A percentile compares a stretch with the other conserved stretches of the same genome.
Conservation (phyloP, 2,329 filamentous ascomycete genomes). For the Hypomyces perniciosus region DNA sequence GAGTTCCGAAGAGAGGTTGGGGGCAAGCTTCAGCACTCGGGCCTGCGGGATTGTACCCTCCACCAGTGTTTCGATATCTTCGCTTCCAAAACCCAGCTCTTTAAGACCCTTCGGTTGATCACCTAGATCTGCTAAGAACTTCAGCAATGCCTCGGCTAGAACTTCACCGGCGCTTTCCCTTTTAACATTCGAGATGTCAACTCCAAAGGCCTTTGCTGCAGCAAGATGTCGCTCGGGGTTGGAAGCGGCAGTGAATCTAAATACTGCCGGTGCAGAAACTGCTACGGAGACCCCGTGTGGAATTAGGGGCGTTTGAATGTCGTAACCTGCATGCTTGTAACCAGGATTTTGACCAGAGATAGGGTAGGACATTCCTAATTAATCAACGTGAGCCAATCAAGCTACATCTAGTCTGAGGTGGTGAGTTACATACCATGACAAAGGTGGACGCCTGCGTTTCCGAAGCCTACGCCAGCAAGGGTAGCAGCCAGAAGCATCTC, state of each 20-base stretch:
- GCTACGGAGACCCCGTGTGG: slow-evolving; percentile 95
- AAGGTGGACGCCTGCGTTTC: slow-evolving; percentile 90
- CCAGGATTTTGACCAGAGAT: slow-evolving; percentile 90
- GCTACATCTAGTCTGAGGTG: neutral
- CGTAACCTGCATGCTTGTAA: slow-evolving; percentile 85
- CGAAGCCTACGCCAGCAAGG: slow-evolving; percentile 90
- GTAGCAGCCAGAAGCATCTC: slow-evolving; percentile 96
- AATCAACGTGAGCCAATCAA: neutral
- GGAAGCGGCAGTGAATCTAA: slow-evolving; percentile 83
- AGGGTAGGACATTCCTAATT: slow-evolving; percentile 84
- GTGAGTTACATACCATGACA: slow-evolving; percentile 46
- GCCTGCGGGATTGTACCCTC: slow-evolving; percentile 93
- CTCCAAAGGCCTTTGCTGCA: slow-evolving; percentile 84
- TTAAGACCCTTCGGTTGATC: slow-evolving; percentile 87
- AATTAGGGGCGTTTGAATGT: slow-evolving; percentile 71
- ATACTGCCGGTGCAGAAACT: slow-evolving; percentile 87
- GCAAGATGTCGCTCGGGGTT: slow-evolving; percentile 89
- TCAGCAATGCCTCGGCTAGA: slow-evolving; percentile 71
- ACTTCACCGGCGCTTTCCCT: slow-evolving; percentile 85
- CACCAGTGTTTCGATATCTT: slow-evolving; percentile 75
- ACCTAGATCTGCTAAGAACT: slow-evolving; percentile 76
- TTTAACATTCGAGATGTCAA: slow-evolving; percentile 83
- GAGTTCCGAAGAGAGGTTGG: slow-evolving; percentile 66
- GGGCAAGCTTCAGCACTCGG: slow-evolving; percentile 85
- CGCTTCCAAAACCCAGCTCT: slow-evolving; percentile 69